phyloP scores from a whole-genome alignment of 2,329 filamentous ascomycete species.

The Colletotrichum sp. region DNA sequence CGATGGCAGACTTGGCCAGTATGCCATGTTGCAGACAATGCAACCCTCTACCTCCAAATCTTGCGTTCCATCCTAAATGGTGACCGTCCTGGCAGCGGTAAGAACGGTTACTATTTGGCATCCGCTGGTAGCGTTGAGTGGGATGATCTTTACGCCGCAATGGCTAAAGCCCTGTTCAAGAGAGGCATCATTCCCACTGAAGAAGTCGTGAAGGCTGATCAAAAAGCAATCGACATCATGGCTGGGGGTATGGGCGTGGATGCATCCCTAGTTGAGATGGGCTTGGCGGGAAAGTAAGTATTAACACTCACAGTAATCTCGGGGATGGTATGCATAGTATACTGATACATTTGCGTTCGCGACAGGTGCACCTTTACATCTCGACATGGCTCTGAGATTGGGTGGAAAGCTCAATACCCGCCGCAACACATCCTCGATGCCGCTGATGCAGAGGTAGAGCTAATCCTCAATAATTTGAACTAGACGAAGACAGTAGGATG shows the following conservation, averaged over 20 bases:
- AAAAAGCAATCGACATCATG: conserved; percentile 41
- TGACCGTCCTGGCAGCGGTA: conserved; percentile 39
- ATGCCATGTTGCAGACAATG: conserved; percentile 53
- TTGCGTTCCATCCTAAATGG: conserved; percentile 46
- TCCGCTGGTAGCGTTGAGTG: conserved; percentile 51
- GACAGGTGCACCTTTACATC: conserved; percentile 35
- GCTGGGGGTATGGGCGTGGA: conserved; percentile 39
- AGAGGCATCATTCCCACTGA: conserved; percentile 41
- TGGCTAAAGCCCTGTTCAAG: conserved; percentile 45
- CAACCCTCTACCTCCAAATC: conserved; percentile 47
- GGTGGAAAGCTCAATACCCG: conserved; percentile 47
- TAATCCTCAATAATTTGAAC: conserved; percentile 24
- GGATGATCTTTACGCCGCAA: conserved; percentile 52
- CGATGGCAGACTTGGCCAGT: conserved; percentile 53
- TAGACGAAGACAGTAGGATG: accelerated
- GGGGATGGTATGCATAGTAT: not conserved
- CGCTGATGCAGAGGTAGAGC: conserved; percentile 49
- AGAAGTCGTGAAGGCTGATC: conserved; percentile 37
- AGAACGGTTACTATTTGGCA: conserved; percentile 55
- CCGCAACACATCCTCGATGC: conserved; percentile 50
- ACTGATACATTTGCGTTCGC: not conserved
- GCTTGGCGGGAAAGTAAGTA: conserved; percentile 41
- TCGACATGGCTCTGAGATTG: conserved; percentile 42
- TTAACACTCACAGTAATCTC: not conserved
- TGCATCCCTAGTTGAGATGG: conserved; percentile 33